Percentiles rank a stretch among this genome's conserved stretches.
These are phyloP conservation scores for Wickerhamiella domercqiae DNA, from an alignment of 805 yeast genomes.

Conservation along the genomic window DNA sequence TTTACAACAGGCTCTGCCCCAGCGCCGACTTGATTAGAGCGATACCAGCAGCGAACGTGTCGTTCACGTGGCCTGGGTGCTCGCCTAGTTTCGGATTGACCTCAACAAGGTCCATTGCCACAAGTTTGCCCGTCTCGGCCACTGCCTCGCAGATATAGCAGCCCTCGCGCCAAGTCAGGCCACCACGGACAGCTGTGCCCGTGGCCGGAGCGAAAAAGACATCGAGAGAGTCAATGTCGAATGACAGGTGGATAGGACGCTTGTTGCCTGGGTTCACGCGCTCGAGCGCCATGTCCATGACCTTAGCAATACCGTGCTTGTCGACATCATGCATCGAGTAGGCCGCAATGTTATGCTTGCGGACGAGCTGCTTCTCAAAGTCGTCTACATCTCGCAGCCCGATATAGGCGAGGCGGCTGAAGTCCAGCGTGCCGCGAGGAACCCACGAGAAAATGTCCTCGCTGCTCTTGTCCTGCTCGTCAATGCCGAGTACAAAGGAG, in stretches of 20 bases:
- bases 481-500: constrained; percentile 71
- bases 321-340: constrained; percentile 94
- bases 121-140: constrained; percentile 77
- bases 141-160: constrained; percentile 81
- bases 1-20: constrained; percentile 69
- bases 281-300: constrained; percentile 79
- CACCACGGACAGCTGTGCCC: constrained; percentile 96
- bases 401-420: constrained; percentile 70
- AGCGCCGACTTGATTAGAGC: constrained; percentile 87
- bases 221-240: constrained; percentile 94
- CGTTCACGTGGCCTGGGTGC: constrained; percentile 57
- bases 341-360: constrained; percentile 60
- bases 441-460: constrained; percentile 78
- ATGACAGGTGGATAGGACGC: constrained; percentile 74
- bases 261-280: constrained; percentile 56
- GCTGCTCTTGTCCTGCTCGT: constrained; percentile 41
- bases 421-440: constrained; percentile 40
- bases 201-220: constrained; percentile 92
- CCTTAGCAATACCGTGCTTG: constrained; percentile 81
- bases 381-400: constrained; percentile 88
- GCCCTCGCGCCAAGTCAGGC: constrained; percentile 87
- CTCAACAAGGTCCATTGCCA: constrained; percentile 84
- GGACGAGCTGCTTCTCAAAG: constrained; percentile 64
- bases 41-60: constrained; percentile 80
- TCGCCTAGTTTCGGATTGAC: constrained; percentile 80